Evolutionary conservation across 495 filamentous ascomycete species (phyloP).

Genomic region (Penicillium atrosanguineum): DNA sequence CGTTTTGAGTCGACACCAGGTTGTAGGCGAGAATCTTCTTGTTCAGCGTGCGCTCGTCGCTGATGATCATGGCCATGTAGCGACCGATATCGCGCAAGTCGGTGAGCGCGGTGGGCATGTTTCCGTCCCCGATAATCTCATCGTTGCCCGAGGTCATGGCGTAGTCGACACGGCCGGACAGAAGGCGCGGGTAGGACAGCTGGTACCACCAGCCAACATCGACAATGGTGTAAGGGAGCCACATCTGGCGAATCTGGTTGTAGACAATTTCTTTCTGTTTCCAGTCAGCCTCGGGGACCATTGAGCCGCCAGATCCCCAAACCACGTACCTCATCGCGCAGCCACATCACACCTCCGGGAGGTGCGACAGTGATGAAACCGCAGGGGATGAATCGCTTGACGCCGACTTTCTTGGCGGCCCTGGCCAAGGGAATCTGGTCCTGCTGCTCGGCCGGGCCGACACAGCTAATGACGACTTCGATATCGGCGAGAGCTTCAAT

Average conservation of each 20-base stretch:
- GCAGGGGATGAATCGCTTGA: constrained; percentile 59
- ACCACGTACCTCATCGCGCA: constrained; percentile 43
- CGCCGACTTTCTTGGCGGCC: constrained; percentile 53
- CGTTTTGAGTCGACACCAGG: constrained; percentile 45
- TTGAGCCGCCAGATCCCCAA: background rate
- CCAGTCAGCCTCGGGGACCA: background rate
- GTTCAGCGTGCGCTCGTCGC: constrained; percentile 56
- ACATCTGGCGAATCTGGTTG: constrained; percentile 51
- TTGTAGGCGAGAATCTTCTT: constrained; percentile 55
- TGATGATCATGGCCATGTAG: constrained; percentile 55
- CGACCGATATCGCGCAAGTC: constrained; percentile 55
- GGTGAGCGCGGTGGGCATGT: constrained; percentile 46
- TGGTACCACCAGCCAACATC: constrained; percentile 63
- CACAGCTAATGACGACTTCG: constrained; percentile 54
- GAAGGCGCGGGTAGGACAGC: constrained; percentile 46
- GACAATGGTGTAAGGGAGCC: constrained; percentile 59
- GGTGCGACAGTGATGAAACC: constrained; percentile 50
- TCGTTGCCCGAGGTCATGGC: constrained; percentile 44
- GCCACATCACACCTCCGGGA: constrained; percentile 46
- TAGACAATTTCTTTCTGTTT: constrained; percentile 54
- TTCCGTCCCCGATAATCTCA: constrained; percentile 51
- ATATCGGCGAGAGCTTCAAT: constrained; percentile 44
- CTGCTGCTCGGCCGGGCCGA: constrained; percentile 44
- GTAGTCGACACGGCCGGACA: constrained; percentile 54
- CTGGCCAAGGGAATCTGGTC: constrained; percentile 53